Evolutionary conservation across 2,329 filamentous ascomycete species (phyloP).

Genomic region (Stagonosporopsis vannaccii): DNA sequence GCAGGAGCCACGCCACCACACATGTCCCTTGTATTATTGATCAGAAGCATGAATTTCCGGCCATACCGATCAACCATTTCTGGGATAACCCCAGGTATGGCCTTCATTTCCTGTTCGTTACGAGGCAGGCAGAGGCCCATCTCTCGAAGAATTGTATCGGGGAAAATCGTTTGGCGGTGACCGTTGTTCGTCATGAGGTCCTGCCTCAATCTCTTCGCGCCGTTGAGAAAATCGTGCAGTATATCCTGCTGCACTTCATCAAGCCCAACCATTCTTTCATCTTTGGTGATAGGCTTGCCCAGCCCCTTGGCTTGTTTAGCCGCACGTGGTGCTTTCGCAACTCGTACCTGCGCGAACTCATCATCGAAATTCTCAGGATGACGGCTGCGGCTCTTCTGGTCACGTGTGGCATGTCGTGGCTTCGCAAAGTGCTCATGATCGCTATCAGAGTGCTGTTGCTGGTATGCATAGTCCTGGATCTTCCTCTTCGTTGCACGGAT

Average conservation of each 20-base stretch:
- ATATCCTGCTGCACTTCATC: conserved; percentile 68
- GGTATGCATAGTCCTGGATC: conserved; percentile 37
- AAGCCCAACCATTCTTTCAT: conserved; percentile 62
- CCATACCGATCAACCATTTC: conserved; percentile 71
- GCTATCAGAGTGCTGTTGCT: conserved; percentile 37
- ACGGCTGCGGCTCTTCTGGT: conserved; percentile 43
- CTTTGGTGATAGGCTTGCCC: conserved; percentile 66
- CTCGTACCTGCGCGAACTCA: conserved; percentile 54
- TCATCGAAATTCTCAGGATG: conserved; percentile 47
- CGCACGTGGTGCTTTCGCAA: conserved; percentile 44
- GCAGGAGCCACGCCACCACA: conserved; percentile 29
- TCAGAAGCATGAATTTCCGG: conserved; percentile 64
- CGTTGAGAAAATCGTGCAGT: conserved; percentile 69
- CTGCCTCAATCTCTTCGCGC: conserved; percentile 68
- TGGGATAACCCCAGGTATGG: conserved; percentile 68
- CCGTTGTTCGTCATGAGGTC: conserved; percentile 66
- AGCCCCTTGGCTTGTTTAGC: conserved; percentile 50
- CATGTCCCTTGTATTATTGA: conserved; percentile 50
- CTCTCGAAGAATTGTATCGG: conserved; percentile 71
- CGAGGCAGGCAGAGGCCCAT: conserved; percentile 76
- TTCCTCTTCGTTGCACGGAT: conserved; percentile 56
- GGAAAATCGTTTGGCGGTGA: conserved; percentile 68
- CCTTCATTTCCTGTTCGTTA: conserved; percentile 66
- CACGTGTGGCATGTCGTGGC: conserved; percentile 27
- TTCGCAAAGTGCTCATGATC: conserved; percentile 36